Percentiles rank a stretch among this genome's conserved stretches.
These are phyloP conservation scores for Plectosphaerella sp. DNA, from an alignment of 2,329 filamentous ascomycete genomes.

Conservation along the genomic window DNA sequence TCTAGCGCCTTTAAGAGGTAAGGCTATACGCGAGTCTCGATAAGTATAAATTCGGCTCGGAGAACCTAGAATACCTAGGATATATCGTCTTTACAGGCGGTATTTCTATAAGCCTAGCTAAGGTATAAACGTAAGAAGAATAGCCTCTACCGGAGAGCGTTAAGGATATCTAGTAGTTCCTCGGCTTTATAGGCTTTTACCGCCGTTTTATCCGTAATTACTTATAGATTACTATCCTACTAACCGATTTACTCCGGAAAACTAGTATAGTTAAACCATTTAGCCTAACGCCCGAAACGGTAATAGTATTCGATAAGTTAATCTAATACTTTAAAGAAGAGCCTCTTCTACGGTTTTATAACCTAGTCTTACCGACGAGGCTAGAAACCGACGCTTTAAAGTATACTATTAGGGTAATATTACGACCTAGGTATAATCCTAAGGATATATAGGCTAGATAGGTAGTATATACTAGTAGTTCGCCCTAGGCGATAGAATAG, in stretches of 20 bases:
- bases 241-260: background rate
- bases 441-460: too few relatives aligned
- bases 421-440: too few relatives aligned
- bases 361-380: background rate
- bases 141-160: background rate
- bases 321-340: too few relatives aligned
- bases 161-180: conserved; percentile 4
- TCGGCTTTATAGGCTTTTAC: conserved; percentile 10
- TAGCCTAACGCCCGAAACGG: background rate
- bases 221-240: background rate
- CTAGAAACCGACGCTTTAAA: too few relatives aligned
- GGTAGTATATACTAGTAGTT: too few relatives aligned
- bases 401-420: too few relatives aligned
- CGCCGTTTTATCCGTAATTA: conserved; percentile 9
- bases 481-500: too few relatives aligned
- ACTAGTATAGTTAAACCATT: background rate
- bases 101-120: background rate
- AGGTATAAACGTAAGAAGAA: conserved; percentile 1
- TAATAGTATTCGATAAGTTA: background rate
- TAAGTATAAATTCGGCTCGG: background rate
- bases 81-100: conserved; percentile 4
- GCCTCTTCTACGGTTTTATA: background rate
- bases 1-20: too few relatives aligned
- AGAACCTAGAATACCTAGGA: conserved; percentile 1
- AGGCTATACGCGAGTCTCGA: background rate